phyloP scores from a whole-genome alignment of 83 land plant species.

The Larix sibirica region DNA sequence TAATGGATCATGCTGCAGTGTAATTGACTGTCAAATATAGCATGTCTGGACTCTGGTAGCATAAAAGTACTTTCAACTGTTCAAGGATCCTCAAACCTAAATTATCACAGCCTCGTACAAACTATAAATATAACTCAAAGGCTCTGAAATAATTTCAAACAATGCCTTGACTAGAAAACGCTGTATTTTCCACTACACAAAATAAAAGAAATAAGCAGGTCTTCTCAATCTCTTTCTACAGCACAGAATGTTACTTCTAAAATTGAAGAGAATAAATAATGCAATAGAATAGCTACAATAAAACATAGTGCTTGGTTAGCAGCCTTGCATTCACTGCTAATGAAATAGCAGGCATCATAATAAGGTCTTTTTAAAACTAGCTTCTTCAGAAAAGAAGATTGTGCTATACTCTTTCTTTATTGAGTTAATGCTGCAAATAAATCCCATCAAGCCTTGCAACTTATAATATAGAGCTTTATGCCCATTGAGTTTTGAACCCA shows the following conservation, averaged over 20 bases:
- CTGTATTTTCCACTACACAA: neutral
- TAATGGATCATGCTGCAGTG: constrained; percentile 31
- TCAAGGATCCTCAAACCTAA: neutral
- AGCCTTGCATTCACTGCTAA: constrained; percentile 1
- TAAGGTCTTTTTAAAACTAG: neutral
- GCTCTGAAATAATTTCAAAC: neutral
- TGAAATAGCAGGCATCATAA: neutral
- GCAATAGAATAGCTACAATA: neutral
- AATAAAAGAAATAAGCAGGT: neutral
- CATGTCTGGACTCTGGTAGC: neutral
- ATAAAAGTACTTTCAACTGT: neutral
- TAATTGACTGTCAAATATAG: neutral
- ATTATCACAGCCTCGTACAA: neutral
- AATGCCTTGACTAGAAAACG: neutral
- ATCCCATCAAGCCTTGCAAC: neutral
- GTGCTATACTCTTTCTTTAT: neutral
- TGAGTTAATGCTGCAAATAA: neutral
- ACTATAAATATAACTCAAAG: neutral
- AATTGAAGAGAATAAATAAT: neutral
- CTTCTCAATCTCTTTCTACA: neutral
- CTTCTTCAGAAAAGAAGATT: neutral
- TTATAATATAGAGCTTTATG: too few relatives aligned
- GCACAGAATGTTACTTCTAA: neutral
- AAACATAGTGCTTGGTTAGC: neutral
- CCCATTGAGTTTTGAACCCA: too few relatives aligned